Conservation (phyloP, 2,329 filamentous ascomycete species). For the Knoxdaviesia proteae region DNA sequence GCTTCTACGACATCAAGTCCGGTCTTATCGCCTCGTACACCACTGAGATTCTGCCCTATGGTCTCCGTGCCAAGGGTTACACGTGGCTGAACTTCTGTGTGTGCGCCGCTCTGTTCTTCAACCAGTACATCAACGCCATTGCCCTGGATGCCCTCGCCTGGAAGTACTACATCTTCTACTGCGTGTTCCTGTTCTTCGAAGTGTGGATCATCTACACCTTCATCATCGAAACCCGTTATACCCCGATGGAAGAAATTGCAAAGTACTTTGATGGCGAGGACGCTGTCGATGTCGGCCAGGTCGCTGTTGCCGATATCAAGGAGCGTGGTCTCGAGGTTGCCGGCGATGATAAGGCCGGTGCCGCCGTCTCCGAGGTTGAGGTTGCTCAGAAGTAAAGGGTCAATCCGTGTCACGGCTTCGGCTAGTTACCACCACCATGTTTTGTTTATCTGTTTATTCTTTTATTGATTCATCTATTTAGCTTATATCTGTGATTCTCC, state of each 20-base stretch:
- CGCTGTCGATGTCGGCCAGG: conserved; percentile 6
- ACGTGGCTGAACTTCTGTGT: conserved; percentile 8
- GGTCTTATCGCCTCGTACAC: conserved; percentile 9
- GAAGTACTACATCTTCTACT: conserved; percentile 7
- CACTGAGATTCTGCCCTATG: conserved; percentile 10
- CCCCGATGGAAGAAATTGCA: conserved; percentile 17
- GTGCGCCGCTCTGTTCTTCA: conserved; percentile 5
- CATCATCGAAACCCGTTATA: conserved; percentile 17
- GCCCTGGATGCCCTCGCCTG: conserved; percentile 7
- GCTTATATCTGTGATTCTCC: too few species aligned
- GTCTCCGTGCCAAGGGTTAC: conserved; percentile 9
- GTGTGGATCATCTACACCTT: conserved; percentile 8
- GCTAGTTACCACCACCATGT: too few species aligned
- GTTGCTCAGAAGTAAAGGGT: too few species aligned
- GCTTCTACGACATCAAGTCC: conserved; percentile 12
- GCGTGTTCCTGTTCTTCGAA: conserved; percentile 5
- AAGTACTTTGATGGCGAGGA: conserved; percentile 17
- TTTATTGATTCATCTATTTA: too few species aligned
- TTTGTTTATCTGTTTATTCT: too few species aligned
- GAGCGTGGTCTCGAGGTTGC: not conserved
- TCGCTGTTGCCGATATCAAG: conserved; percentile 1
- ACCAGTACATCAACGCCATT: conserved; percentile 7
- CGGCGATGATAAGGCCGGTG: not conserved
- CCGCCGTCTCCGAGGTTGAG: not conserved
- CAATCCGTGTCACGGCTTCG: too few species aligned